phyloP scores from a whole-genome alignment of 108 stramenopile genomes.

The Pseudonitzschia delicatissima region DNA sequence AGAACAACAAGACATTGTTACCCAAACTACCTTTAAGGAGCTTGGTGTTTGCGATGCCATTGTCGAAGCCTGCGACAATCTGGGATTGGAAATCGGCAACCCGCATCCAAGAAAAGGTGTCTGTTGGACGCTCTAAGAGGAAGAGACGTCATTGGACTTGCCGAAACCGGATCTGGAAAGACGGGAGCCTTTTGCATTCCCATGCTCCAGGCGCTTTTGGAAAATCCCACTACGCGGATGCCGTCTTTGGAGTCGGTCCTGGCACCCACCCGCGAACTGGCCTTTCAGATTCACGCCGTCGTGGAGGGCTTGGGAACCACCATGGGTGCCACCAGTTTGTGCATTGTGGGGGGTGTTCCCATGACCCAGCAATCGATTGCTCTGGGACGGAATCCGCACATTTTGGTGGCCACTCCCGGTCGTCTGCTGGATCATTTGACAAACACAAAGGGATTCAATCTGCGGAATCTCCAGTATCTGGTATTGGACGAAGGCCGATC shows the following conservation, averaged over 20 bases:
- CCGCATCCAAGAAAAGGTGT: conserved; percentile 87
- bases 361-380: conserved; percentile 92
- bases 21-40: conserved; percentile 72
- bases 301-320: conserved; percentile 86
- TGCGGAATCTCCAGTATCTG: conserved; percentile 87
- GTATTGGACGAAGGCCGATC: conserved; percentile 99
- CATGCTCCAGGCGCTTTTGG: conserved; percentile 85
- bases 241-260: conserved; percentile 89
- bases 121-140: conserved; percentile 87
- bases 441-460: conserved; percentile 97
- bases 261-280: conserved; percentile 98
- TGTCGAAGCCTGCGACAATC: conserved; percentile 70
- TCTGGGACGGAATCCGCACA: conserved; percentile 95
- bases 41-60: conserved; percentile 84
- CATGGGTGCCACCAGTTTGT: conserved; percentile 90
- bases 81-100: conserved; percentile 95
- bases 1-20: conserved; percentile 52
- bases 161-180: conserved; percentile 92
- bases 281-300: conserved; percentile 99
- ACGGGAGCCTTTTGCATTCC: conserved; percentile 95
- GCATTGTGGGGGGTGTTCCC: conserved; percentile 98
- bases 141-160: conserved; percentile 88
- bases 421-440: conserved; percentile 96
- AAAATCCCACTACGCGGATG: conserved; percentile 64
- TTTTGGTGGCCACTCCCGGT: conserved; percentile 97